Percentiles rank a stretch among this genome's conserved stretches.
These are phyloP conservation scores for Melastoma malabathricum DNA, from an alignment of 345 rosid species.

Conservation along the genomic window DNA sequence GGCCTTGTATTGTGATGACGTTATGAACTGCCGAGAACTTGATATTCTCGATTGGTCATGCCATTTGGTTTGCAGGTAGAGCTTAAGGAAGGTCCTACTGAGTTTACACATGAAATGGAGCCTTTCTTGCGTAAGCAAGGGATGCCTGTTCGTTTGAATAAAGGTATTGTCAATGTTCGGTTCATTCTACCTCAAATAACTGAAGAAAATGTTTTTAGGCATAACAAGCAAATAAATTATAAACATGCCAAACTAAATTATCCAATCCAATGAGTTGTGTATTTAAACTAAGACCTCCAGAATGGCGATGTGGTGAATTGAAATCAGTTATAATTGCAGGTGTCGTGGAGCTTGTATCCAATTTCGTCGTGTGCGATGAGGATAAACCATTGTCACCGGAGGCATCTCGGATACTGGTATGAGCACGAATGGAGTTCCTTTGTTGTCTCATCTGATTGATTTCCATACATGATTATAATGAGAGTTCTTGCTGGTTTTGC, in stretches of 20 bases:
- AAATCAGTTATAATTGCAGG: conserved; percentile 27
- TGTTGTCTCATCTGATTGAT: neutral
- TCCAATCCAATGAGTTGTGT: too few species aligned
- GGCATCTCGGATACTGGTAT: conserved; percentile 81
- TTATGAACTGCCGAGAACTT: neutral
- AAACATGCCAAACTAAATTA: too few species aligned
- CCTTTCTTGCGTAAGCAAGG: conserved; percentile 89
- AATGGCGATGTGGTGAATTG: neutral
- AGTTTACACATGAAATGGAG: conserved; percentile 98
- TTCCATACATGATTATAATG: neutral
- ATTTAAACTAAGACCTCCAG: too few species aligned
- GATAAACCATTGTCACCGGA: conserved; percentile 86
- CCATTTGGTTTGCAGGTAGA: conserved; percentile 41
- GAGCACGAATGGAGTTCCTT: conserved; percentile 1
- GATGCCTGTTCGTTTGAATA: conserved; percentile 89
- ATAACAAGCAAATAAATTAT: neutral
- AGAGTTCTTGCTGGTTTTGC: conserved; percentile 14
- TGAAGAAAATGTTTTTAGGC: neutral
- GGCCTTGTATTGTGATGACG: too few species aligned
- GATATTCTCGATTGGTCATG: conserved; percentile 1
- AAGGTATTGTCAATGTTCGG: conserved; percentile 27
- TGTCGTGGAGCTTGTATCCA: conserved; percentile 73
- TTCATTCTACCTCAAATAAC: neutral
- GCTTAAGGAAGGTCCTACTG: conserved; percentile 76
- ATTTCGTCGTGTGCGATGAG: conserved; percentile 86